Evolutionary conservation across 805 yeast species (phyloP), one percentile per base, ranked within the genome.

Genomic region (Yamadazyma phyllophila): DNA sequence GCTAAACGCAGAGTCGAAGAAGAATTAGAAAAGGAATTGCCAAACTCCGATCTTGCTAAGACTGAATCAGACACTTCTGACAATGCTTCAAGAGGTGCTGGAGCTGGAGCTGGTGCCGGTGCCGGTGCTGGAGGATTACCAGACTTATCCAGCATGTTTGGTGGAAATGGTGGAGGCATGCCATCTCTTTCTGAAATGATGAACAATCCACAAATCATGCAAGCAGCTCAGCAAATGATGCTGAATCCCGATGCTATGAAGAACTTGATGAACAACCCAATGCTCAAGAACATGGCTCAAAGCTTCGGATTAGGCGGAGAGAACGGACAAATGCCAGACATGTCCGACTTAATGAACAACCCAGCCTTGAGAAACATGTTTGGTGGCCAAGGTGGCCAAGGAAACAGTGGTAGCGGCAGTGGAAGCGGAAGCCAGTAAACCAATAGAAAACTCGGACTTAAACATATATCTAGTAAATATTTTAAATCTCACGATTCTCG

Each of bases 131-230:
- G 72, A 36, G 96, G 94, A 1, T 56, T 86, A 62, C 96, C 96
- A 32, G 96, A 88, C 57, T 65, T 88, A 24, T 66, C 89, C n/a
- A 74, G 78, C 29, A 73, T 85, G 82, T 72, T 85, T 51, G 88
- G 88, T 33, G 52, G 52, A 11, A 81, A 79, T 44, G 78, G 79
- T 30, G 92, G 91, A 36, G 91, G 90, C 16, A 78, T 82, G 73
- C 83, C 88, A 55, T 76, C 79, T 53, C 71, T 89, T 46, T 73
- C 81, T 39, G 80, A 82, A 26, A 65, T 91, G 70, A 76, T 91
- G 83, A 82, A 78, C 66, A 90, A 91, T 67, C 99, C 99, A n/a
- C 92, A 84, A 66, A 66, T 92, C 50, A 85, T 85, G 85, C 75
- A 71, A 55, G 73, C 68, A 50, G 73, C 72, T 3, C 61, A 58